These are phyloP conservation scores for Pestalotiopsis sp. DNA, from an alignment of 2,329 filamentous ascomycete genomes.

Conservation along the genomic window DNA sequence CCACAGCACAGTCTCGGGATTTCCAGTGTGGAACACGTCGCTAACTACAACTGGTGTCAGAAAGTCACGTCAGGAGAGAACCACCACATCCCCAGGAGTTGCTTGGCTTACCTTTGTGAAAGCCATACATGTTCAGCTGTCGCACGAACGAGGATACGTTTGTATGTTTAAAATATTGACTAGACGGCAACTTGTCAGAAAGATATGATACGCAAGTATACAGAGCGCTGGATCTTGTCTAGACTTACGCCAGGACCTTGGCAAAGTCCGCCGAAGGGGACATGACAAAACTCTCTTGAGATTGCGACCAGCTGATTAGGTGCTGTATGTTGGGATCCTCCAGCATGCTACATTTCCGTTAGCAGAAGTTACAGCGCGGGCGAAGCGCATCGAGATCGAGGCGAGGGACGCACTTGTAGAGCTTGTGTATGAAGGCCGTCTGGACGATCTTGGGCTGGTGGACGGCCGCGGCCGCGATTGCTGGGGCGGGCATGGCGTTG, in stretches of 20 bases:
- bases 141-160: constrained; percentile 98
- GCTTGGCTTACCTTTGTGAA: constrained; percentile 80
- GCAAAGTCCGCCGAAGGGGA: constrained; percentile 96
- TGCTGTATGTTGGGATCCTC: constrained; percentile 93
- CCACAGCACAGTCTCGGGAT: constrained; percentile 92
- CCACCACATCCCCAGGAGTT: neutral
- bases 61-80: neutral
- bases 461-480: constrained; percentile 70
- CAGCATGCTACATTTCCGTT: constrained; percentile 72
- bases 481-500: constrained; percentile 52
- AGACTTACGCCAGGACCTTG: constrained; percentile 87
- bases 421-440: constrained; percentile 97
- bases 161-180: constrained; percentile 99
- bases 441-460: constrained; percentile 98
- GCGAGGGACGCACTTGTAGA: constrained; percentile 82
- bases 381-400: neutral
- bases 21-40: constrained; percentile 95
- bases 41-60: constrained; percentile 66
- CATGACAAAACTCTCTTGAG: constrained; percentile 98
- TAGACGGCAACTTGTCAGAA: constrained; percentile 38
- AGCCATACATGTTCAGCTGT: constrained; percentile 99
- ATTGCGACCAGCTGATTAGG: constrained; percentile 92
- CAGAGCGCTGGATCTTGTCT: constrained; percentile 16
- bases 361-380: constrained; percentile 15
- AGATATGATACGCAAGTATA: constrained; percentile 10